Evolutionary conservation across 306 rosid genomes (phyloP), one percentile per base, ranked within the genome.

Genomic region (Pyrus betulifolia): DNA sequence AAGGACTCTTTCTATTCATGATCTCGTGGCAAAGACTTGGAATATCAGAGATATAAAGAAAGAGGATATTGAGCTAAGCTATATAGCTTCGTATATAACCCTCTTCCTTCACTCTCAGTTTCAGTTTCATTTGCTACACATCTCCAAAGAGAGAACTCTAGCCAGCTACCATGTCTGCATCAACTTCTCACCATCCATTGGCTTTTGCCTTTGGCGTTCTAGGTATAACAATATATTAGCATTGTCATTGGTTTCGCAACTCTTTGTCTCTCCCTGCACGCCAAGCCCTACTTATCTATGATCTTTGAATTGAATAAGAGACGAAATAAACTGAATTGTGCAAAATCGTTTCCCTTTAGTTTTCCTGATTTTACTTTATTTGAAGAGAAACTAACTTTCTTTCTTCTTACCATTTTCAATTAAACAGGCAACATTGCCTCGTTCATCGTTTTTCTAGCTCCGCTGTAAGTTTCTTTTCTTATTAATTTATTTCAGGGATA

Each of bases 361-460:
- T 69, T 49, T 68, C 46, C 62, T 54, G 11, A 25, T 57, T 68
- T 5, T 30, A 45, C 12, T 22, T 15, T 31, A 10, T 44, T 42
- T 18, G 6, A 72, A 12, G 33, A 30, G 59, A 11, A 54, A 23
- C 1, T 27, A 35, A 65, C 28, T 33, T 40, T 5, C 21, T n/a
- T 63, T 49, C 7, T 70, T 21, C 21, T 15, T 49, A 22, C 15
- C 6, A 12, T 35, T 46, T 10, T 67, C 31, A 21, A 11, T 23
- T 64, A 38, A 42, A 57, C 33, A 93, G 98, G 97, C 55, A 95
- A 92, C 89, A 73, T 95, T 65, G 77, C 77, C 76, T 95, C 98
- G 72, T 90, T 90, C 81, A 75, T 87, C 27, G 96, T 96, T 75
- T 90, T 92, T 71, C 91, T 95, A 13, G 97, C 98, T 40, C 98